Evolutionary conservation across 2,329 filamentous ascomycete species (phyloP), one percentile per base, ranked within the genome.

Genomic region (Aspergillus calidoustus): DNA sequence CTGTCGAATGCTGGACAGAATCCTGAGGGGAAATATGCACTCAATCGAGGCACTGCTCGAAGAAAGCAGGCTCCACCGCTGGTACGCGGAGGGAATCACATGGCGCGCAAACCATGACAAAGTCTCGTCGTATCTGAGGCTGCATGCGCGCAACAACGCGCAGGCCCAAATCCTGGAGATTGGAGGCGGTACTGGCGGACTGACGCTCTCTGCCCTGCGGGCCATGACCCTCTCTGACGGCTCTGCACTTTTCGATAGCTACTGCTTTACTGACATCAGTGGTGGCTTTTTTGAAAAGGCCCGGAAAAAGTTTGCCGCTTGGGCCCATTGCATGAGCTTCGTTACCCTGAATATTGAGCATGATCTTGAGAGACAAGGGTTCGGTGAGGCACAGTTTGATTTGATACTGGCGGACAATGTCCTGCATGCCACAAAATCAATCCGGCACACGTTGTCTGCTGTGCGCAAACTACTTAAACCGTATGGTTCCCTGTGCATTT

Each of bases 101-200:
- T 19, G 19, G 19, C 19, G 19, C 19, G 19, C 19, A 19, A 19
- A 19, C 19, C 19, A 19, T 19, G 19, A 1, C 19, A 19, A 19
- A 19, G 2, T 19, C 19, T 19, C 19, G 1, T 19, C 19, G 19
- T 19, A 19, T 22, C 8, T 54, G 3, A 7, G 13, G 1, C 13
- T 7, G 5, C 9, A 44, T 13, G 28, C 30, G 7, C 51, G 43
- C 34, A 54, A 54, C 31, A 54, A 30, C 13, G 34, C 52, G 4
- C 7, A 59, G 3, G 57, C 65, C 3, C 57, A 57, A 1, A 71
- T 79, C 30, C 68, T 78, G 0, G 75, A 79, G 54, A 62, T 78
- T 7, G 77, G 76, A 0, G 75, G 68, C 1, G 74, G 72, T 1
- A 74, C 72, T 11, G 75, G 73, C 68, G 31, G 31, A 3, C 15